These are phyloP conservation scores for Zelopaecilomyces penicillatus DNA, from an alignment of 2,329 filamentous ascomycete genomes.

Conservation along the genomic window DNA sequence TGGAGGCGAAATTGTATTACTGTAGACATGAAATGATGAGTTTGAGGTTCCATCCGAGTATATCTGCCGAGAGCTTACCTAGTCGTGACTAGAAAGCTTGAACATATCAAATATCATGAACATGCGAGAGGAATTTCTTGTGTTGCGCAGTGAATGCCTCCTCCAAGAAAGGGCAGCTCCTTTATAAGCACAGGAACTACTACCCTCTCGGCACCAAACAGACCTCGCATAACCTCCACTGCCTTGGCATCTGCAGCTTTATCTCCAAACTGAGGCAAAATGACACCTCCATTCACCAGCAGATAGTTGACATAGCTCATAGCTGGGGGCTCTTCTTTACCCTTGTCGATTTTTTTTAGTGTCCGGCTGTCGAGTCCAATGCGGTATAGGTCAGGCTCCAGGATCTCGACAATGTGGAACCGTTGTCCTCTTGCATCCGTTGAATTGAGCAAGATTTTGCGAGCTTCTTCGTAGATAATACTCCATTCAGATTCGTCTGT, in stretches of 20 bases:
- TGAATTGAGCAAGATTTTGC: slow-evolving; percentile 5
- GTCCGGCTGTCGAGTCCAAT: background rate
- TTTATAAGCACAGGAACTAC: background rate
- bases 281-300: slow-evolving; percentile 19
- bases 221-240: background rate
- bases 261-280: slow-evolving; percentile 19
- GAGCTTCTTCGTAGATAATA: slow-evolving; percentile 15
- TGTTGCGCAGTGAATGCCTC: slow-evolving; percentile 21
- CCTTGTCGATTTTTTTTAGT: background rate
- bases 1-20: too few species aligned
- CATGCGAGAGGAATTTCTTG: slow-evolving; percentile 15
- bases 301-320: slow-evolving; percentile 18
- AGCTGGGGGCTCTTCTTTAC: slow-evolving; percentile 9
- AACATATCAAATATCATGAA: background rate
- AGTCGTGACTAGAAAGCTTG: background rate
- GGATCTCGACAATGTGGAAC: slow-evolving; percentile 13
- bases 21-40: too few species aligned
- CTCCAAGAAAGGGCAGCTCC: slow-evolving; percentile 14
- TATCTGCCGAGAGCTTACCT: background rate
- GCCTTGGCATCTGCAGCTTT: slow-evolving; percentile 14
- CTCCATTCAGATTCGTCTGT: slow-evolving; percentile 1
- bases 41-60: too few species aligned
- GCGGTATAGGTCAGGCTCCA: slow-evolving; percentile 11
- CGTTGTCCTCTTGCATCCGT: slow-evolving; percentile 13
- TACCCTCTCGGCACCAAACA: background rate